These are phyloP conservation scores for Centella asiatica DNA, from an alignment of 129 eudicot species.

Conservation along the genomic window DNA sequence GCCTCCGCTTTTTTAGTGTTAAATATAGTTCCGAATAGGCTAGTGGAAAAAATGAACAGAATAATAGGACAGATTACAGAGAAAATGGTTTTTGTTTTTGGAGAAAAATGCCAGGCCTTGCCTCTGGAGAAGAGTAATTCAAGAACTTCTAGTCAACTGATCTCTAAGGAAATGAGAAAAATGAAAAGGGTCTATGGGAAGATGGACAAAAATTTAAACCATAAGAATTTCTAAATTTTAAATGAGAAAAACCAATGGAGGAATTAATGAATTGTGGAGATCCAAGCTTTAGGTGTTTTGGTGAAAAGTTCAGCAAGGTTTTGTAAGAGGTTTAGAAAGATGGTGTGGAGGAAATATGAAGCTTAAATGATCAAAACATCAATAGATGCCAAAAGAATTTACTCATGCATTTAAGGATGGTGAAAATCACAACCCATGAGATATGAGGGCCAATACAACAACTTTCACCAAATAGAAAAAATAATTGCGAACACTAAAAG, in stretches of 20 bases:
- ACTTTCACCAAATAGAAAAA: constrained; percentile 5
- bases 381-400: neutral
- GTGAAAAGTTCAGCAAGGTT: no score
- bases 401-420: constrained; percentile 9
- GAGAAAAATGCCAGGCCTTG: neutral
- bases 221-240: no score
- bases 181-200: no score
- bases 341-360: neutral
- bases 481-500: neutral
- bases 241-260: neutral
- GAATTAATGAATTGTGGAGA: no score
- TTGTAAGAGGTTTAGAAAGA: no score
- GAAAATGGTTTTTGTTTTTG: neutral
- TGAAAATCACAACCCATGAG: neutral
- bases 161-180: neutral
- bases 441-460: neutral
- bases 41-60: no score
- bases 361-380: neutral
- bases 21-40: no score
- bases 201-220: no score
- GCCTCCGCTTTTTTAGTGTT: neutral
- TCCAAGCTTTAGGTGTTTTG: no score
- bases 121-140: neutral
- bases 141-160: neutral
- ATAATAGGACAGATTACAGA: neutral